Base-by-base conservation (phyloP, 169 alveolate species). In the Cryptosporidium baileyi region DNA sequence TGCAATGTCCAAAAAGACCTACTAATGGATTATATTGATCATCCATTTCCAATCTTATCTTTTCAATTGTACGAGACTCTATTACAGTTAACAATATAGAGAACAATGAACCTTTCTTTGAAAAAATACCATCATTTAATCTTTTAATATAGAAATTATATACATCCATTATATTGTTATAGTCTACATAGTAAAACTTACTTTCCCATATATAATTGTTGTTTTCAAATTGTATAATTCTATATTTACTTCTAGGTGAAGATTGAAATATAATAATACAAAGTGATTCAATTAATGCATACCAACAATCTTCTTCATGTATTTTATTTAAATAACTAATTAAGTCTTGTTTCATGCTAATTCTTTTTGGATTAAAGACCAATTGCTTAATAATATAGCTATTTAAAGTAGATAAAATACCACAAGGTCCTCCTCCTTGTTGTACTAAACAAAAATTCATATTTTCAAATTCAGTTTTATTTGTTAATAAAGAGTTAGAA, bases 1-100 rank as follows among this genome's bases (percentile, higher is more conserved):
- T 82, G 26, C 93, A 91, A 80, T 92, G 95, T 8, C 95, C 95
- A 82, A 82, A 91, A 17, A 88, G 61, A 22, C 94, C 94, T 13
- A 92, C 80, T 7, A 92, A 80, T 26, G 95, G 95, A 19, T 67
- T 90, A 9, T 51, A 62, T 24, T 80, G 80, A 47, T 91, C 94
- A 44, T 92, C 95, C 94, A 92, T 91, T 44, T 92, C 95, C 34
- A 67, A 82, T 19, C 60, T 61, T n/a, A 92, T 81, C 11, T 60
- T 74, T 38, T 89, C 88, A 22, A 90, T 44, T n/a, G 92, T 91
- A 38, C 95, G 67, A 22, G 95, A 90, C 15, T 88, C 88, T 40
- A 92, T 63, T n/a, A 92, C 92, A 13, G 94, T 89, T 30, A 91
- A 67, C 36, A 89, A 54, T 41, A 92, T 60, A 1, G 95, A 92